Conservation (phyloP, 1,284 basidiomycete species). For the Abortiporus biennis region DNA sequence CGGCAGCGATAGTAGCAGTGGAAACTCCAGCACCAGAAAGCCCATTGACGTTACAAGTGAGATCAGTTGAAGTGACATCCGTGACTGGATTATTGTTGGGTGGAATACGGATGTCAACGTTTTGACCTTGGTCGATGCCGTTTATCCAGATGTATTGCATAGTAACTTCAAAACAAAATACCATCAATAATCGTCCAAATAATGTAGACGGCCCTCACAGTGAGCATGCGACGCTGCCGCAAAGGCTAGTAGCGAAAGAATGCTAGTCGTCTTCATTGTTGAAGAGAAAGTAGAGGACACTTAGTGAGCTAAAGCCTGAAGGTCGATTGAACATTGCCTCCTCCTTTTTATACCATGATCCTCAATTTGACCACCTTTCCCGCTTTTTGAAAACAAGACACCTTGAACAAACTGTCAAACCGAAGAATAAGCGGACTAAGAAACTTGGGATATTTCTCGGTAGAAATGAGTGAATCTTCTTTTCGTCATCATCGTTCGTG, state of each 20-base stretch:
- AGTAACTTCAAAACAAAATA: conserved; percentile 29
- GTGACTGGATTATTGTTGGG: conserved; percentile 49
- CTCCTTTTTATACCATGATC: conserved; percentile 7
- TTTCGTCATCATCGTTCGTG: no score
- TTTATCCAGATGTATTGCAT: conserved; percentile 47
- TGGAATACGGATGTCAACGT: conserved; percentile 39
- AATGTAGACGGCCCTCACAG: conserved; percentile 23
- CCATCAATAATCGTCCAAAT: not conserved
- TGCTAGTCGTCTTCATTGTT: conserved; percentile 23
- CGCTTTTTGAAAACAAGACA: no score
- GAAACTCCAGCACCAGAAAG: conserved; percentile 32
- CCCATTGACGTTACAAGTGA: conserved; percentile 46
- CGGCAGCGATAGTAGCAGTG: conserved; percentile 36
- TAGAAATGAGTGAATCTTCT: no score
- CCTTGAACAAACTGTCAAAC: no score
- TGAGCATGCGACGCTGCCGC: conserved; percentile 37
- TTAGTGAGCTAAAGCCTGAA: not conserved
- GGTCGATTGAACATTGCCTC: not conserved
- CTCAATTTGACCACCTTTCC: no score
- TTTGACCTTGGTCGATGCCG: conserved; percentile 37
- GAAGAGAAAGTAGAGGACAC: not conserved
- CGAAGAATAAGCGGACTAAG: no score
- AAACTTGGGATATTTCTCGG: no score
- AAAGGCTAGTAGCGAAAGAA: conserved; percentile 27
- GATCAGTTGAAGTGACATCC: conserved; percentile 42